These are phyloP conservation scores for Camellia sinensis DNA, from an alignment of 148 eudicot species.

Conservation along the genomic window DNA sequence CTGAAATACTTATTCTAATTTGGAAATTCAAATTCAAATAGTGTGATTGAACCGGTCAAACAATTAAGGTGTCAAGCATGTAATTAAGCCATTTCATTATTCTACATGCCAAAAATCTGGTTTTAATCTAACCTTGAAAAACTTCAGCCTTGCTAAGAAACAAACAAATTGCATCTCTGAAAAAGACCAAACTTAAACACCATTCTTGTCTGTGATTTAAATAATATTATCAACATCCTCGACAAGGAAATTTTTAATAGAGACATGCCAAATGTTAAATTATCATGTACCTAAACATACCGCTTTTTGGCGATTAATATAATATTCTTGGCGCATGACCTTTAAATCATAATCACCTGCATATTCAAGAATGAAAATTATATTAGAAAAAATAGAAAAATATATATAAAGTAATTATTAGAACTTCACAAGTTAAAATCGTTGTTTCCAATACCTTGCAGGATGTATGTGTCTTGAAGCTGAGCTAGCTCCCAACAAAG, in stretches of 20 bases:
- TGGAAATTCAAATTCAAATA: not conserved
- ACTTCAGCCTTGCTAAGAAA: constrained; percentile 8
- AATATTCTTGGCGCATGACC: constrained; percentile 98
- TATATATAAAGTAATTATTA: not conserved
- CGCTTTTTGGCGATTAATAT: constrained; percentile 85
- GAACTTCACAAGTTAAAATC: not conserved
- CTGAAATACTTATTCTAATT: not conserved
- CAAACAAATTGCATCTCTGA: not conserved
- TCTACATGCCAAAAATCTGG: not conserved
- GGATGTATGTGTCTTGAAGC: constrained; percentile 95
- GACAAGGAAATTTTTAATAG: not conserved
- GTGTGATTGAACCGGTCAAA: not conserved
- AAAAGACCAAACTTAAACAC: not conserved
- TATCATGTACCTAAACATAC: constrained; percentile 38
- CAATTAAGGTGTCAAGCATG: not conserved
- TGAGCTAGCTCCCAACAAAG: constrained; percentile 98
- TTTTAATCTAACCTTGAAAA: not conserved
- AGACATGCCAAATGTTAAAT: not conserved
- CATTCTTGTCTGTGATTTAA: not conserved
- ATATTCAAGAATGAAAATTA: not conserved
- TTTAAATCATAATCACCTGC: constrained; percentile 96
- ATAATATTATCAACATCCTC: constrained; percentile 1
- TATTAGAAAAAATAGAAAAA: not conserved
- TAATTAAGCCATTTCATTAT: not conserved
- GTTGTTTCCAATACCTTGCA: constrained; percentile 60